These are phyloP conservation scores for Daedaleopsis sinensis DNA, from an alignment of 768 basidiomycete genomes.

Conservation along the genomic window DNA sequence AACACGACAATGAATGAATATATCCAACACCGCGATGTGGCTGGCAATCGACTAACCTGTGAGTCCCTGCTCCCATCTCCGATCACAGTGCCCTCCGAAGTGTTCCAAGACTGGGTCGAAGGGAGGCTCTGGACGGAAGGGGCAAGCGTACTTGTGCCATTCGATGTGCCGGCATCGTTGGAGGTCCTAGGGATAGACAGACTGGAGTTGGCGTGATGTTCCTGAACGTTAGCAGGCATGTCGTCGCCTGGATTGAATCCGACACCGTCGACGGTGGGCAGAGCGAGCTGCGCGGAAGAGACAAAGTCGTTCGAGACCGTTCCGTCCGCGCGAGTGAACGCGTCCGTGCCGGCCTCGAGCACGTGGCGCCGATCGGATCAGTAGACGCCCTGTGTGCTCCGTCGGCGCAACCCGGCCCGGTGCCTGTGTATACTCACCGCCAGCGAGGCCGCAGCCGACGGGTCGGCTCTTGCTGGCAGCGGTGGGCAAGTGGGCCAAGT, in stretches of 20 bases:
- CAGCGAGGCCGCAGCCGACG: too few species aligned
- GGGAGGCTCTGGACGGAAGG: slow-evolving; percentile 5
- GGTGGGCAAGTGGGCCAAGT: too few species aligned
- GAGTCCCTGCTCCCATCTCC: slow-evolving; percentile 7
- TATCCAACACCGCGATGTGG: not conserved
- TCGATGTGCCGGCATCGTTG: slow-evolving; percentile 8
- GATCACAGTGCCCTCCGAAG: not conserved
- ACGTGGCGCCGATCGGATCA: not conserved
- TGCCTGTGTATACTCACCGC: too few species aligned
- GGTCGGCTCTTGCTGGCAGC: too few species aligned
- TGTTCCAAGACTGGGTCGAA: not conserved
- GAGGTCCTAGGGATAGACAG: slow-evolving; percentile 6
- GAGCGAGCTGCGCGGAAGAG: not conserved
- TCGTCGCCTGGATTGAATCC: not conserved
- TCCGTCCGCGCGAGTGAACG: not conserved
- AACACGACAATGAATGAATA: not conserved
- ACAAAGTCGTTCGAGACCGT: not conserved
- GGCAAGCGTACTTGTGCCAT: slow-evolving; percentile 7
- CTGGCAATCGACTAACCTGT: slow-evolving; percentile 4
- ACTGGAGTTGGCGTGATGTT: slow-evolving; percentile 9
- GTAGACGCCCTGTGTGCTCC: too few species aligned
- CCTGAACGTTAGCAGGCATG: slow-evolving; percentile 6
- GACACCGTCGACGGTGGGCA: not conserved
- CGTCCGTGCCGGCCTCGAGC: not conserved
- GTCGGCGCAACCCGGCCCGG: too few species aligned